phyloP scores from a whole-genome alignment of 2,329 filamentous ascomycete species.

The Colletotrichum filicis region DNA sequence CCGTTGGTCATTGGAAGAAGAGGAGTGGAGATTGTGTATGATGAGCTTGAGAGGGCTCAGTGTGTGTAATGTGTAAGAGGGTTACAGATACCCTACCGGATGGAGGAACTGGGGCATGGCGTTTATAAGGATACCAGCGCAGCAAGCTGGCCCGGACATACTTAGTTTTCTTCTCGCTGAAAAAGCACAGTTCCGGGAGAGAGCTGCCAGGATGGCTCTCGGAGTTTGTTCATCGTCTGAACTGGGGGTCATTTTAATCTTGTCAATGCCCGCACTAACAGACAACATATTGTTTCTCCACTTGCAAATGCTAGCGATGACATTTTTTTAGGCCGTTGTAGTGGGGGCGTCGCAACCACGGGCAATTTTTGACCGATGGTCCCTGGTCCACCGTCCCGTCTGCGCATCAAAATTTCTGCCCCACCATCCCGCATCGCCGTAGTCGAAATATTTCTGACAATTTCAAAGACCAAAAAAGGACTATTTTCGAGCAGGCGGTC shows the following conservation, averaged over 20 bases:
- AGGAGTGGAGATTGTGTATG: background rate
- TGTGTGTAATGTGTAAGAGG: background rate
- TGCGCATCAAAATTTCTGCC: slow-evolving; percentile 33
- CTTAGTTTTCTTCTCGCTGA: slow-evolving; percentile 7
- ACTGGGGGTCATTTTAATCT: background rate
- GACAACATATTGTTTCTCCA: slow-evolving; percentile 7
- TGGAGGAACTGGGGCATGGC: slow-evolving; percentile 21
- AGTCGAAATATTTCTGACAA: slow-evolving; percentile 33
- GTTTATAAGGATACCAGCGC: slow-evolving; percentile 17
- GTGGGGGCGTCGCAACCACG: slow-evolving; percentile 10
- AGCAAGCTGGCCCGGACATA: slow-evolving; percentile 4
- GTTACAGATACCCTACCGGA: background rate
- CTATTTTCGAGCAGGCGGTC: background rate
- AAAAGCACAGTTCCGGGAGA: slow-evolving; percentile 21
- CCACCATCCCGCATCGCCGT: slow-evolving; percentile 32
- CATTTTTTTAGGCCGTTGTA: background rate
- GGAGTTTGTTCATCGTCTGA: slow-evolving; percentile 18
- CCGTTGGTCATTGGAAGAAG: too few species aligned
- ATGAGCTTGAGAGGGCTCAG: background rate
- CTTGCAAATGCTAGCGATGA: slow-evolving; percentile 16
- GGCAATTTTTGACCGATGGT: slow-evolving; percentile 22
- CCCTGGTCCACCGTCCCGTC: background rate
- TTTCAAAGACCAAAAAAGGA: background rate
- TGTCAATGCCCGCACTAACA: slow-evolving; percentile 23
- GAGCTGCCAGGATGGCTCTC: slow-evolving; percentile 22